Evolutionary conservation across 106 monocot species (phyloP), one percentile per base, ranked within the genome.

Genomic region (Cymbidium sinense): DNA sequence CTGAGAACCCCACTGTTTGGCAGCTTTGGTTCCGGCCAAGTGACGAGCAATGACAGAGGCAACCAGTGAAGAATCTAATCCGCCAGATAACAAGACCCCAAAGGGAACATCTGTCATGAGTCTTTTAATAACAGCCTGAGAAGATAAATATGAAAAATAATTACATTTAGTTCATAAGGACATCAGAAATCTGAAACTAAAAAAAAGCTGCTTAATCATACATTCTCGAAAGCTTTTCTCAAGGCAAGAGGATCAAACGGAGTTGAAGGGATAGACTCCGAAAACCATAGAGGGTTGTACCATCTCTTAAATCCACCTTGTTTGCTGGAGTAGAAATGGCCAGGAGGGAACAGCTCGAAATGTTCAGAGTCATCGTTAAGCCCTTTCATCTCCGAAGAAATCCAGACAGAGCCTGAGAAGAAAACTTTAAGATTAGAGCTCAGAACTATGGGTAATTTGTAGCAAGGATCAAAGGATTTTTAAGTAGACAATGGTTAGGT

Each of bases 341-440:
- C 91, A 36, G 95, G 91, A 35, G 91, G 95, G 80, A 95, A 95
- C 2, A 55, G 41, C 81, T 95, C 87, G 30, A 95, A 95, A 41
- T 91, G 89, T 67, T 89, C 91, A 41, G 89, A 95, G 23, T 91
- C 91, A 73, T 95, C 91, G 36, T 95, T 91, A 44, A 95, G 81
- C 62, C 86, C 95, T 77, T 95, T 95, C 91, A 95, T 91, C 64
- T 95, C 95, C 0, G 95, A 91, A 28, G 91, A 89, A 75, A 95
- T 89, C 95, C 95, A 95, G 18, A 95, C 82, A 73, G 95, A 91
- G 1, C 94, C 94, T 91, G 76, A 30, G 52, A 31, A 73, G 29
- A 29, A 64, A 73, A 61, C 15, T 51, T 34, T 15, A 25, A 6
- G 20, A 54, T 54, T 54, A 54, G 54, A 54, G 19, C 19, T 54